phyloP scores from a whole-genome alignment of 305 asterid species.

The Ajuga reptans region DNA sequence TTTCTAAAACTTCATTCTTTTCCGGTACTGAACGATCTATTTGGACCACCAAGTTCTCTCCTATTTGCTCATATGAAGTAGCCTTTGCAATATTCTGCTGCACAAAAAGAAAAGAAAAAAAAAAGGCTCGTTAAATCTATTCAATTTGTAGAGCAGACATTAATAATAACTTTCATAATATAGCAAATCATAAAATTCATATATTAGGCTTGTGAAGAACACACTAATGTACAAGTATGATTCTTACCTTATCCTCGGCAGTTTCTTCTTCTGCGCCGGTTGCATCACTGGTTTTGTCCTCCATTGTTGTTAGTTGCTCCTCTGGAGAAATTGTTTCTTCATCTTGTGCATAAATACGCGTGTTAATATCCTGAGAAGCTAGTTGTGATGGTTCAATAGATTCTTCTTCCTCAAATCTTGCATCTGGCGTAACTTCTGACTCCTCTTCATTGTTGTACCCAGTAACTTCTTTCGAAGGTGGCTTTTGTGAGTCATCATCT shows the following conservation, averaged over 20 bases:
- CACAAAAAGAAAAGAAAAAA: too few species aligned
- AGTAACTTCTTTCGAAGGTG: constrained; percentile 22
- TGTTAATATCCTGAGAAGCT: constrained; percentile 7
- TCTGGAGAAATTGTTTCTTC: constrained; percentile 19
- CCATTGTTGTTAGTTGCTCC: constrained; percentile 8
- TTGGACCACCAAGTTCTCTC: not conserved
- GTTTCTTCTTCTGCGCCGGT: constrained; percentile 2
- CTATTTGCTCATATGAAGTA: constrained; percentile 2
- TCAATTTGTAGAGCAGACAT: not conserved
- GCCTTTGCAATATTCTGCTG: constrained; percentile 20
- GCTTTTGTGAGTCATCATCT: constrained; percentile 23
- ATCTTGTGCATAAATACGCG: constrained; percentile 13
- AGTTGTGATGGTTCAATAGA: constrained; percentile 14
- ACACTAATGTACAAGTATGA: not conserved
- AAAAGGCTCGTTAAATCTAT: not conserved
- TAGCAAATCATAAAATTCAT: not conserved
- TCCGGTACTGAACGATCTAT: constrained; percentile 20
- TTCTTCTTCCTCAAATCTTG: constrained; percentile 16
- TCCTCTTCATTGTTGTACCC: constrained; percentile 17
- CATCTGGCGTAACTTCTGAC: constrained; percentile 10
- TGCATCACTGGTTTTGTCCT: constrained; percentile 8
- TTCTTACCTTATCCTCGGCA: constrained; percentile 12
- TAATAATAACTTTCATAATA: too few species aligned
- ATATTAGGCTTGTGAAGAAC: not conserved
- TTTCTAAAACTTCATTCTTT: constrained; percentile 18